Base-by-base conservation (phyloP, 169 alveolate genomes). In the Sarcocystis neurona region DNA sequence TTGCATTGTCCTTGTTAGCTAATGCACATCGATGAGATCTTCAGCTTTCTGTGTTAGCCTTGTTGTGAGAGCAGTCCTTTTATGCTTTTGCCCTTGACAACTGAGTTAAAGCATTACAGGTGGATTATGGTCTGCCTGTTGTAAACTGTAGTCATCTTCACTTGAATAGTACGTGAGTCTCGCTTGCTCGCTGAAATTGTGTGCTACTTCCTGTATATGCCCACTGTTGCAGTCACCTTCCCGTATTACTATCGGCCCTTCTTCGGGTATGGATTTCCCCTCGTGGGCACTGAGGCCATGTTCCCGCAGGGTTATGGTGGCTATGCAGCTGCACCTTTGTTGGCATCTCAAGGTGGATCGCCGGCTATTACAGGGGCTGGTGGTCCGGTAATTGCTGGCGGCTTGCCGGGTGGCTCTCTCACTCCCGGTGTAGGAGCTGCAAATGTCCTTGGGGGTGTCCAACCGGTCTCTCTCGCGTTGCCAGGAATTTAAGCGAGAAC, bases 291-390 rank as follows among this genome's bases (percentile, higher is more conserved):
- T 34, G 94, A 92, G 79, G 94, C 94, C 23, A 82, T 89, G 68
- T 92, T 92, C 66, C 94, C 92, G 30, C 92, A 92, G 48, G 94
- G 94, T 8, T 92, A 92, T 58, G 94, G 94, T 2, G 94, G 94
- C 0, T 85, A 85, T 27, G 50, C 90, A 5, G 90, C 90, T 18
- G 90, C 90, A 8, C 79, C 68, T 34, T 46, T 85, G 23, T 87
- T 85, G 43, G 90, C 90, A 37, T 63, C 84, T 6, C 90, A 85
- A 43, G 90, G 84, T 12, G 82, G 90, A 6, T 68, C 74, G 12
- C 46, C 70, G 0, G 79, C 32, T 46, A 66, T 70, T 8, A 50
- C 37, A 23, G 90, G 90, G 30, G 82, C 84, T 2, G 20, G 72
- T 8, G 74, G 90, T 75, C 90, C 90, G 4, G 74, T 48, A 10